A percentile compares a stretch with the other conserved stretches of the same genome.
Conservation (phyloP, 2,329 filamentous ascomycete species). For the Diaporthe destruens region DNA sequence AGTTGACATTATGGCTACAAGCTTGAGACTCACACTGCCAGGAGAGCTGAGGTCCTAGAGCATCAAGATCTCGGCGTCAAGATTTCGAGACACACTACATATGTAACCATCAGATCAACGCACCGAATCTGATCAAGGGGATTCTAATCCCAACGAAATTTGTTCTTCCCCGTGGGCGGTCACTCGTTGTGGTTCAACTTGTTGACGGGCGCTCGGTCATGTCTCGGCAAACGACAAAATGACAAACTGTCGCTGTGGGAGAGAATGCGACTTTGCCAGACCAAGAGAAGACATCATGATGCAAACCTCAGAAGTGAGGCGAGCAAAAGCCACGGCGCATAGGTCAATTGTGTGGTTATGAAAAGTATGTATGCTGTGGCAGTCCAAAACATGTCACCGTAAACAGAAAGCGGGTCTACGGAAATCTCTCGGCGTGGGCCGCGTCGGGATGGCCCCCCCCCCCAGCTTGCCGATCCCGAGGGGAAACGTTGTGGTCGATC, state of each 20-base stretch:
- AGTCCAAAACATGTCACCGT: background rate
- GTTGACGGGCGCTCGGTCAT: background rate
- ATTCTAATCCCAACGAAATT: too few species aligned
- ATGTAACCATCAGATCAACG: background rate
- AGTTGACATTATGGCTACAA: too few species aligned
- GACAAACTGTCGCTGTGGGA: background rate
- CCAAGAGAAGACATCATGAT: background rate
- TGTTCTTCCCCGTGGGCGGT: too few species aligned
- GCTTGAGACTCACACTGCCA: too few species aligned
- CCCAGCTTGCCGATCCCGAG: background rate
- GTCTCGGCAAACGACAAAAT: background rate
- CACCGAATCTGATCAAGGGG: too few species aligned
- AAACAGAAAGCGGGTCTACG: background rate
- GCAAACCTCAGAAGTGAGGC: background rate
- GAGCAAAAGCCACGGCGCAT: background rate
- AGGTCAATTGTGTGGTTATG: background rate
- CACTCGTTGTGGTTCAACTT: background rate
- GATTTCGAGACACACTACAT: too few species aligned
- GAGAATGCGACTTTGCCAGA: background rate
- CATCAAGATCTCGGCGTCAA: too few species aligned
- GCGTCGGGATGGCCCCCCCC: background rate
- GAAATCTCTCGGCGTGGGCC: slow-evolving; percentile 6
- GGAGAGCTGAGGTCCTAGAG: too few species aligned
- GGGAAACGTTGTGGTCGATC: background rate
- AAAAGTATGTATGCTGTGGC: background rate